These are phyloP conservation scores for Mallotus nudiflorus DNA, from an alignment of 345 rosid genomes.

Conservation along the genomic window DNA sequence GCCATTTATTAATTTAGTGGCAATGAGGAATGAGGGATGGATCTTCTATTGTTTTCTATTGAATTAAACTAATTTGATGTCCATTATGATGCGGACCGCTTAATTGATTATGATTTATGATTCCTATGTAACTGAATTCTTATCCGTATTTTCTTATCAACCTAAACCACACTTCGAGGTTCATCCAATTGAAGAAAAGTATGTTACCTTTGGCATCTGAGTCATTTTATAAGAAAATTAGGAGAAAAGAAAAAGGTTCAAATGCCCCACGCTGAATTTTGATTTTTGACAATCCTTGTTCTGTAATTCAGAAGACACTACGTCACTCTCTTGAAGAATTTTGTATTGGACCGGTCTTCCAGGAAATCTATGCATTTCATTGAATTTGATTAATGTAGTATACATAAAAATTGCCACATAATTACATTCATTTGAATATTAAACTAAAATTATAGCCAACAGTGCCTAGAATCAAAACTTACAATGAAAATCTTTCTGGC, in stretches of 20 bases:
- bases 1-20: not conserved
- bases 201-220: too few relatives aligned
- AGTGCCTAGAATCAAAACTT: slow-evolving; percentile 15
- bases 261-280: not conserved
- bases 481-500: not conserved
- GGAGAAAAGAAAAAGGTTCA: not conserved
- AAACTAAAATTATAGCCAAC: not conserved
- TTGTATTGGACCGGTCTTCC: not conserved
- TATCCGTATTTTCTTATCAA: too few relatives aligned
- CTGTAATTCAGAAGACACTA: not conserved
- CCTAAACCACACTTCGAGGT: not conserved
- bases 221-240: too few relatives aligned
- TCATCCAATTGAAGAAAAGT: not conserved
- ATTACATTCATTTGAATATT: slow-evolving; percentile 28
- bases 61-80: not conserved
- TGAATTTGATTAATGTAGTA: slow-evolving; percentile 25
- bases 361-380: slow-evolving; percentile 22
- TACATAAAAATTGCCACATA: slow-evolving; percentile 18
- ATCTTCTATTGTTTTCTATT: not conserved
- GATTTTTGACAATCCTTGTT: not conserved
- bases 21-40: not conserved
- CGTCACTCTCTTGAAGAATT: not conserved
- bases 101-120: not conserved
- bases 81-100: not conserved
- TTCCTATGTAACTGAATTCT: too few relatives aligned